Evolutionary conservation across 768 basidiomycete species (phyloP).

Genomic region (Boletus fagicola): DNA sequence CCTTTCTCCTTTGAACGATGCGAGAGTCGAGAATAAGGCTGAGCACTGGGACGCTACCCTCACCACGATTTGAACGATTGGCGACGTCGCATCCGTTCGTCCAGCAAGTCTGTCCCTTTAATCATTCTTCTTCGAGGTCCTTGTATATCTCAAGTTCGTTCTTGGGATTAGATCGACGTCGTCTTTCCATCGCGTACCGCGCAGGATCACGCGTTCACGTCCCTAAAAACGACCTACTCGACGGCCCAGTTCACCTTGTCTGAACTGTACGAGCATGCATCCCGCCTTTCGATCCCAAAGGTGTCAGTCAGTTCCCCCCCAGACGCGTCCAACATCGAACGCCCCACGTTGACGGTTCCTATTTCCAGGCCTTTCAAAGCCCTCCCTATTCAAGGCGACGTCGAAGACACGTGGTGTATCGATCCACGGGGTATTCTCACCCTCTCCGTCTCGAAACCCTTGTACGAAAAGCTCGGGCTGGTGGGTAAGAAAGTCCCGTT

Average conservation of each 20-base stretch:
- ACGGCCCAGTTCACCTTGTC: constrained; percentile 44
- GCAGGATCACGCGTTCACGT: constrained; percentile 40
- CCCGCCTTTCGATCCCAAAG: constrained; percentile 18
- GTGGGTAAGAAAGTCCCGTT: constrained; percentile 56
- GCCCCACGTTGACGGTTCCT: background rate
- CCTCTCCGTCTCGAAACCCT: constrained; percentile 51
- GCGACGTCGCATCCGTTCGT: constrained; percentile 49
- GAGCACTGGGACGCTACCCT: constrained; percentile 23
- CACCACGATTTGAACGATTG: constrained; percentile 34
- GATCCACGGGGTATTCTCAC: constrained; percentile 62
- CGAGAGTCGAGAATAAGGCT: constrained; percentile 15
- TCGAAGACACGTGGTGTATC: constrained; percentile 68
- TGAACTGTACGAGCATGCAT: constrained; percentile 42
- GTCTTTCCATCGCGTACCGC: constrained; percentile 48
- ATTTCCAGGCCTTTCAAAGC: constrained; percentile 38
- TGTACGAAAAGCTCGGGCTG: constrained; percentile 61
- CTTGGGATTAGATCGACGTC: constrained; percentile 52
- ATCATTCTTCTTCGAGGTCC: background rate
- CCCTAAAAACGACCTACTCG: constrained; percentile 44
- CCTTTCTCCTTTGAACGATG: constrained; percentile 4
- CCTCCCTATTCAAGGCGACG: constrained; percentile 29
- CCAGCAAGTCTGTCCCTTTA: constrained; percentile 43
- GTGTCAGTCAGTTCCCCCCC: constrained; percentile 12
- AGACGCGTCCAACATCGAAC: background rate
- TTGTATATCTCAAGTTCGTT: constrained; percentile 7